phyloP scores from a whole-genome alignment of 192 early-diverging fungal species.

The Coemansia sp. region DNA sequence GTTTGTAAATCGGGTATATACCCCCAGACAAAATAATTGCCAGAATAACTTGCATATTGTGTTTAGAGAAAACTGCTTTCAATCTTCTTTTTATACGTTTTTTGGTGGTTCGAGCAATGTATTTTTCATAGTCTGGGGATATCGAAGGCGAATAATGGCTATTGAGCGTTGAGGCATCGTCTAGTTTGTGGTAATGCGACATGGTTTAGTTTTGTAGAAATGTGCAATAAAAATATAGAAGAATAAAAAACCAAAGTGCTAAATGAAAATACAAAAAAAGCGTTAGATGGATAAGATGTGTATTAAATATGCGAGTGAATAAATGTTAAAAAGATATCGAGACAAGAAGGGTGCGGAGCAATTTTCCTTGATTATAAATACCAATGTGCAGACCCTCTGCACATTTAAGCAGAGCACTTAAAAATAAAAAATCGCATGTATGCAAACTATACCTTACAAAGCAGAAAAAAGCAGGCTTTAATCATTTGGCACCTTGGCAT shows the following conservation, averaged over 20 bases:
- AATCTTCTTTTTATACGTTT: slow-evolving; percentile 5
- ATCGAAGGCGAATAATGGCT: background rate
- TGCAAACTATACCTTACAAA: too few species aligned
- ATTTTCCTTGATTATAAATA: background rate
- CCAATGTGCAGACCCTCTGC: background rate
- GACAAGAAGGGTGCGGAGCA: background rate
- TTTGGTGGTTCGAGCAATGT: background rate
- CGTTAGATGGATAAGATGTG: too few species aligned
- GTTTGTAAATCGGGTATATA: slow-evolving; percentile 16
- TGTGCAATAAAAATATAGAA: background rate
- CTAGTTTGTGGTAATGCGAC: too few species aligned
- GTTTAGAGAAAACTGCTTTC: background rate
- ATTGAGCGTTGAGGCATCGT: slow-evolving; percentile 9
- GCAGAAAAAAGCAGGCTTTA: too few species aligned
- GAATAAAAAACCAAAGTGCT: background rate
- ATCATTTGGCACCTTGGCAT: too few species aligned
- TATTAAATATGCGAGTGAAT: background rate
- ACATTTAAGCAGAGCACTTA: too few species aligned
- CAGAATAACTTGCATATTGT: slow-evolving; percentile 5
- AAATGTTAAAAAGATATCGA: background rate
- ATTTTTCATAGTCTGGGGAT: background rate
- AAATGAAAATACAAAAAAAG: background rate
- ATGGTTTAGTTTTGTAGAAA: too few species aligned
- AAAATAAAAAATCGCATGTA: too few species aligned
- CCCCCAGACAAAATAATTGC: slow-evolving; percentile 20